Conservation (phyloP, 345 rosid genomes). For the Populus deltoides region DNA sequence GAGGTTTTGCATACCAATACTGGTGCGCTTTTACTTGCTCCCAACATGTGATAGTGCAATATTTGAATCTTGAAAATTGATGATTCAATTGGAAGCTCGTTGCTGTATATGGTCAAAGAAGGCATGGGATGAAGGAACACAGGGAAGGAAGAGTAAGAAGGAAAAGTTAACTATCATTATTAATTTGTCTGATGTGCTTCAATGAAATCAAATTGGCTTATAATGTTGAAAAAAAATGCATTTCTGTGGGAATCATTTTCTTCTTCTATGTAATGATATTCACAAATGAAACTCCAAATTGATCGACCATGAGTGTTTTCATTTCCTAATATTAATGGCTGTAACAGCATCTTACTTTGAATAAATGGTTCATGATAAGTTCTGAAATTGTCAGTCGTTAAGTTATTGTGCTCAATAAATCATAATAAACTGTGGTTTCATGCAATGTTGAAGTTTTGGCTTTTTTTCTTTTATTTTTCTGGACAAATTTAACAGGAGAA, state of each 20-base stretch:
- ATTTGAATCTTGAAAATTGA: background rate
- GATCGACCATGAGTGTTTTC: background rate
- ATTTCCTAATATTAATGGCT: background rate
- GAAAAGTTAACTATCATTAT: background rate
- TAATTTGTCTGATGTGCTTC: background rate
- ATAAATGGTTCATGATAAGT: background rate
- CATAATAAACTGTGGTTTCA: background rate
- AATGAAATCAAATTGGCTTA: background rate
- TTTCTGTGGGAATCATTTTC: background rate
- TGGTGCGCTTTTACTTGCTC: background rate
- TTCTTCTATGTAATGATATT: background rate
- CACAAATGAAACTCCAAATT: background rate
- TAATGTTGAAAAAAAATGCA: background rate
- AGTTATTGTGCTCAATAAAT: background rate
- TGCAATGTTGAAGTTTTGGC: background rate
- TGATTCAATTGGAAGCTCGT: background rate
- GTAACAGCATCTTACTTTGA: background rate
- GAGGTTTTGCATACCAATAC: background rate
- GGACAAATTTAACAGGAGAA: slow-evolving; percentile 55
- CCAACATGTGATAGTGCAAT: background rate
- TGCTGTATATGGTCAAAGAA: background rate
- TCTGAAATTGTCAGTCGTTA: background rate
- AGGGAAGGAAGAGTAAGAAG: background rate
- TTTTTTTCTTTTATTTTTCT: too few species aligned
- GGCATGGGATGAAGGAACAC: background rate